Conservation (phyloP, 306 rosid genomes). For the Vachellia pachyceras region DNA sequence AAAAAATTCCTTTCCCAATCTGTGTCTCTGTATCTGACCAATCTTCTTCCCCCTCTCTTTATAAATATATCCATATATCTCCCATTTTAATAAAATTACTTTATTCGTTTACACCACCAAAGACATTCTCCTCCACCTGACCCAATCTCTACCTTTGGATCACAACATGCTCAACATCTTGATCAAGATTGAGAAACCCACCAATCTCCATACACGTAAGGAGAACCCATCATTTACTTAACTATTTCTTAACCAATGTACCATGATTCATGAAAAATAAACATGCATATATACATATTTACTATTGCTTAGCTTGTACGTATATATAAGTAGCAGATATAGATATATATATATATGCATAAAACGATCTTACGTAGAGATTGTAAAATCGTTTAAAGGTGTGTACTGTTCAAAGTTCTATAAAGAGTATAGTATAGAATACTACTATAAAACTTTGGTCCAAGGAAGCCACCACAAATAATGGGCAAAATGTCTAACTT, state of each 20-base stretch:
- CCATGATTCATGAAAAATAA: neutral
- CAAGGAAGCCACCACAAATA: conserved; percentile 20
- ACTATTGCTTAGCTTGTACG: no score
- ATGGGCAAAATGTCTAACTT: conserved; percentile 34
- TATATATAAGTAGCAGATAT: neutral
- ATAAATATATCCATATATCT: neutral
- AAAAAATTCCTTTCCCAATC: conserved; percentile 22
- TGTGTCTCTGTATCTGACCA: conserved; percentile 43
- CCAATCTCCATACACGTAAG: neutral
- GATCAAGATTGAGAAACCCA: conserved; percentile 25
- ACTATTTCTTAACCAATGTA: neutral
- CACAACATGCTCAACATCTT: conserved; percentile 30
- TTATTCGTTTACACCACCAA: conserved; percentile 30
- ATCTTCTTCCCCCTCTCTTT: conserved; percentile 20
- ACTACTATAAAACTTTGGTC: conserved; percentile 17
- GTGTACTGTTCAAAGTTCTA: conserved; percentile 5
- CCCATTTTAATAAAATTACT: neutral
- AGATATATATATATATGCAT: no score
- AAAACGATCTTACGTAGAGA: neutral
- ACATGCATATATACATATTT: neutral
- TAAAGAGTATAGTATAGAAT: neutral
- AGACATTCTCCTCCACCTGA: conserved; percentile 60
- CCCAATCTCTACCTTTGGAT: conserved; percentile 55
- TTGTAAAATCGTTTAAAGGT: neutral
- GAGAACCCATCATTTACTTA: neutral